phyloP scores from a whole-genome alignment of 495 filamentous ascomycete genomes.

The Xylaria flabelliformis region DNA sequence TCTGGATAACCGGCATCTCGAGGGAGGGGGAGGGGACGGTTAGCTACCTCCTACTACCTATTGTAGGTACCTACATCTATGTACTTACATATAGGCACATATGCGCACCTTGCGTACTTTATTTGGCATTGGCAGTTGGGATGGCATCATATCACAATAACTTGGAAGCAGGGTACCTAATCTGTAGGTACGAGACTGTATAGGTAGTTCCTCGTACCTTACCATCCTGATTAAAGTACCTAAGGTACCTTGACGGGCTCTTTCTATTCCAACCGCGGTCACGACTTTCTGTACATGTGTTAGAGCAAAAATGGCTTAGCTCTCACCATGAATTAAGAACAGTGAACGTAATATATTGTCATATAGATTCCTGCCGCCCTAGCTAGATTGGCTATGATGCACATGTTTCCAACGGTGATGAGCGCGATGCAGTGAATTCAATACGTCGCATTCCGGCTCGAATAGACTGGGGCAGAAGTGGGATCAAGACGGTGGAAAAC shows the following conservation, averaged over 20 bases:
- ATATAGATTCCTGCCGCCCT: background rate
- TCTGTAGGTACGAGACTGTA: no score
- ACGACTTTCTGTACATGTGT: background rate
- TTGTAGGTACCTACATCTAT: no score
- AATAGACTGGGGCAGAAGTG: constrained; percentile 15
- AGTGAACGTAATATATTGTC: background rate
- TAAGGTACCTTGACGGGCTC: no score
- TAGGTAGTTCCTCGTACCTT: background rate
- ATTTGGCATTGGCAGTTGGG: background rate
- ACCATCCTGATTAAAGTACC: no score
- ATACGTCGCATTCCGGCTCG: constrained; percentile 19
- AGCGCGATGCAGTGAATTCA: background rate
- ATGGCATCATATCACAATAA: background rate
- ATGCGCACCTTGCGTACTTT: no score
- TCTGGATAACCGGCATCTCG: background rate
- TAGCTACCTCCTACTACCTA: no score
- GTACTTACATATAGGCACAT: no score
- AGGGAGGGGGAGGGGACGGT: background rate
- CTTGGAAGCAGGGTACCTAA: no score
- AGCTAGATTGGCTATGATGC: background rate
- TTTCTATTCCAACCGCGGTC: no score
- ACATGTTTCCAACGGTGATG: constrained; percentile 2
- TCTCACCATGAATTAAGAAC: background rate
- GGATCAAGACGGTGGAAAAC: constrained; percentile 12
- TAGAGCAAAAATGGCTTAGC: background rate